These are phyloP conservation scores for Cystobasidium onofrii DNA, from an alignment of 768 basidiomycete species.

Conservation along the genomic window DNA sequence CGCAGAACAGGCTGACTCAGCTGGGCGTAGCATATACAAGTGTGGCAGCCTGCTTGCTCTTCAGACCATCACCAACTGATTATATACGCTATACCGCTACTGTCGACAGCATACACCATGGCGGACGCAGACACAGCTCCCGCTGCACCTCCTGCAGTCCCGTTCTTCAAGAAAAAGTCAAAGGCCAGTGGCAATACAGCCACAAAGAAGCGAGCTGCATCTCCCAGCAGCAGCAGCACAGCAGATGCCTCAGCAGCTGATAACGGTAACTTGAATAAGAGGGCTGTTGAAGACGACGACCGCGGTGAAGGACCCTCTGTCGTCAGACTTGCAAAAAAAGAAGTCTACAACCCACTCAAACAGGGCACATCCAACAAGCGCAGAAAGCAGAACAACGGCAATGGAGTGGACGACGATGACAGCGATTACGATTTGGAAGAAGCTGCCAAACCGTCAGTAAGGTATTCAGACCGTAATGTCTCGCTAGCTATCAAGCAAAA, in stretches of 20 bases:
- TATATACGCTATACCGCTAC: too few relatives aligned
- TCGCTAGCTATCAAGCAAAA: background rate
- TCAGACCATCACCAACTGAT: background rate
- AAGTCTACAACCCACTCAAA: slow-evolving; percentile 24
- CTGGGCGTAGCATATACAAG: too few relatives aligned
- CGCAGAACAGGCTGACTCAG: too few relatives aligned
- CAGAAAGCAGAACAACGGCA: background rate
- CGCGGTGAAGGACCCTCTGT: slow-evolving; percentile 16
- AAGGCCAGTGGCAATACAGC: slow-evolving; percentile 16
- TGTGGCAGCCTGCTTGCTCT: too few relatives aligned
- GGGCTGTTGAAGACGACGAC: too few relatives aligned
- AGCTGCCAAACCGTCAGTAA: background rate
- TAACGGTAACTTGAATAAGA: too few relatives aligned
- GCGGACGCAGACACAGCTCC: background rate
- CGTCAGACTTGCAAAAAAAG: slow-evolving; percentile 4
- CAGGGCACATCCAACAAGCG: slow-evolving; percentile 14
- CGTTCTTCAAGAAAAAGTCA: slow-evolving; percentile 31
- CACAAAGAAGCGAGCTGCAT: slow-evolving; percentile 26
- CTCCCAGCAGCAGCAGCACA: background rate
- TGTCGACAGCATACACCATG: slow-evolving; percentile 2
- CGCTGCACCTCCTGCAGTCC: background rate
- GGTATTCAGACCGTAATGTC: slow-evolving; percentile 11
- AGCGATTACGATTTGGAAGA: slow-evolving; percentile 4
- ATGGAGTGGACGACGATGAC: slow-evolving; percentile 9
- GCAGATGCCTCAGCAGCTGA: background rate